Evolutionary conservation across 805 yeast genomes (phyloP), one percentile per base, ranked within the genome.

Genomic region (Grigorovia transvaalensis): DNA sequence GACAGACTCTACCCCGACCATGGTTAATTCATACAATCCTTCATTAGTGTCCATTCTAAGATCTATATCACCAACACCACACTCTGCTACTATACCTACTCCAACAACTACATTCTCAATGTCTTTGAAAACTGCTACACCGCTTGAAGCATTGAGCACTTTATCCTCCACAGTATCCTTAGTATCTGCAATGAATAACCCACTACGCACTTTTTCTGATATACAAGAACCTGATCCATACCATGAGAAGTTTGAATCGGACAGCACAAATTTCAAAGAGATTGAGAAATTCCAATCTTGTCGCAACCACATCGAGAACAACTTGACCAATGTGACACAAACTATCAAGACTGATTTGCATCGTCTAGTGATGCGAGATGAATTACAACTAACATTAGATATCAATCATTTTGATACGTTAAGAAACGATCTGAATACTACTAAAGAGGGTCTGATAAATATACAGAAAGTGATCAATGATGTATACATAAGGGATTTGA

Each of bases 401-500:
- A 60, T 66, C 11, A 53, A 63, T 12, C 60, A 63, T 20, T 57
- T 63, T 9, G 60, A 59, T 19, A 54, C 61, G 2, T 49, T 64
- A 6, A 54, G 64, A 1, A 50, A 52, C 9, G 53, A 59, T 27
- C 51, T 73, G 7, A 62, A 63, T 8, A 45, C 55, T 5, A 66
- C 71, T 44, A 71, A 65, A 49, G 29, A 53, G 3, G 53, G 56
- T 23, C 53, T 65, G 5, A 38, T 19, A 0, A 53, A 58, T 11
- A 52, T 74, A 27, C 49, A 65, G 9, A 59, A 60, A 1, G 57
- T 62, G 5, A 50, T 74, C 8, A 54, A 57, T 12, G 45, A 62
- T 29, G 57, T 61, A 4, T 62, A 68, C n/a, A 50, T 72, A 15
- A 58, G 53, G n/a, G 48, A 55, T 2, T 51, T 73, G 19, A 62